Conservation (phyloP, 129 eudicot genomes). For the Calendula officinalis region DNA sequence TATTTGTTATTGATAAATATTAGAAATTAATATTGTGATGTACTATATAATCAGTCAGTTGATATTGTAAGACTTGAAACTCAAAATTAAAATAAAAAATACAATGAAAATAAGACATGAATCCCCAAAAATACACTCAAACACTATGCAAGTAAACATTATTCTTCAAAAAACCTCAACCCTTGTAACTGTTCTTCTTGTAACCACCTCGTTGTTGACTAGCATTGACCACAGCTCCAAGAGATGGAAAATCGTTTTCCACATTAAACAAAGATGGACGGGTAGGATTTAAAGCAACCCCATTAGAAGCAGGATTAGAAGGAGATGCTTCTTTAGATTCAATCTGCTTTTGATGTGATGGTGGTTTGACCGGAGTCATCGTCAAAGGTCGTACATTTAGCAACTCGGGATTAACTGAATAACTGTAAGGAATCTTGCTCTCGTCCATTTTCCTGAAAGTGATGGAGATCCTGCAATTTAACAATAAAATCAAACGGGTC, state of each 20-base stretch:
- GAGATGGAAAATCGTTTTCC: conserved; percentile 48
- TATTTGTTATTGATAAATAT: too few species aligned
- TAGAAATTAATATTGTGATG: too few species aligned
- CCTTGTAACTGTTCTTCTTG: conserved; percentile 21
- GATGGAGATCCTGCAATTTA: conserved; percentile 54
- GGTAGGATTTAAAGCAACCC: neutral
- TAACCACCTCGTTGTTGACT: conserved; percentile 21
- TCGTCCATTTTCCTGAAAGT: conserved; percentile 70
- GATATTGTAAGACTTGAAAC: too few species aligned
- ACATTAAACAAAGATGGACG: conserved; percentile 17
- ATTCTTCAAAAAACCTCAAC: neutral
- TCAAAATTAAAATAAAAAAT: too few species aligned
- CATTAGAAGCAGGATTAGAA: neutral
- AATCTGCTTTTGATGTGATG: conserved; percentile 29
- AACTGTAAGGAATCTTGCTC: conserved; percentile 53
- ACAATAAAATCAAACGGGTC: neutral
- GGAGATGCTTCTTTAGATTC: conserved; percentile 9
- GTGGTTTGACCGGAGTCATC: conserved; percentile 12
- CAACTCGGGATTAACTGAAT: conserved; percentile 46
- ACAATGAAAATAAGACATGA: too few species aligned
- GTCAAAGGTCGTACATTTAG: conserved; percentile 40
- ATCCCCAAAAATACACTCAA: too few species aligned
- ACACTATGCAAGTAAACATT: too few species aligned
- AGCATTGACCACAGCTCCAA: conserved; percentile 25
- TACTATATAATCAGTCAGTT: too few species aligned